phyloP scores from a whole-genome alignment of 2,329 filamentous ascomycete genomes.

The Exophiala xenobiotica region DNA sequence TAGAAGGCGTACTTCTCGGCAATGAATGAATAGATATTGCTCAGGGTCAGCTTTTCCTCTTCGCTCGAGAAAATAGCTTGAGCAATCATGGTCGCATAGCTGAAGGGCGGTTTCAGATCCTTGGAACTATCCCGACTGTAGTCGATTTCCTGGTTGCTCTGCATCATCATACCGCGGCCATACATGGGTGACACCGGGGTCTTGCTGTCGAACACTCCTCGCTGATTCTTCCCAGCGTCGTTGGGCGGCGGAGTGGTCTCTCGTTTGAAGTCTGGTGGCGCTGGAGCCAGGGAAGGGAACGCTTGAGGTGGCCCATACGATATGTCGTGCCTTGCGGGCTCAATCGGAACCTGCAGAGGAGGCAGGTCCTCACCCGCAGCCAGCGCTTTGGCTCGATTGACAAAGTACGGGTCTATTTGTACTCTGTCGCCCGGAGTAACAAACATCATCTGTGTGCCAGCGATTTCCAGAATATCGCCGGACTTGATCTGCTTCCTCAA shows the following conservation, averaged over 20 bases:
- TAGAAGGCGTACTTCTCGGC: constrained; percentile 92
- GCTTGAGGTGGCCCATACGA: constrained; percentile 6
- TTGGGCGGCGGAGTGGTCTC: constrained; percentile 34
- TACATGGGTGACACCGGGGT: constrained; percentile 49
- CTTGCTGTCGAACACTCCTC: constrained; percentile 36
- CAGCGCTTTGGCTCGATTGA: constrained; percentile 62
- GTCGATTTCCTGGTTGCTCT: constrained; percentile 53
- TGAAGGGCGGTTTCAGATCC: constrained; percentile 92
- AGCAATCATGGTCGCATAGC: constrained; percentile 94
- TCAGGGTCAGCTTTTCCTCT: constrained; percentile 85
- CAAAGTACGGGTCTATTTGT: constrained; percentile 66
- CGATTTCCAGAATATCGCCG: constrained; percentile 88
- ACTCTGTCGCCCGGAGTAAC: constrained; percentile 78
- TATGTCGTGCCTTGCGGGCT: constrained; percentile 21
- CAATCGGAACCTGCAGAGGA: constrained; percentile 44
- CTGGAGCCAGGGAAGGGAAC: constrained; percentile 39
- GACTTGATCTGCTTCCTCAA: constrained; percentile 68
- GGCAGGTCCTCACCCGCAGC: constrained; percentile 41
- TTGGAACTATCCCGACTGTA: constrained; percentile 76
- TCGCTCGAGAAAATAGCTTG: constrained; percentile 87
- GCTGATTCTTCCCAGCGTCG: constrained; percentile 31
- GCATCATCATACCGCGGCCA: constrained; percentile 53
- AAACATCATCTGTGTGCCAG: constrained; percentile 97
- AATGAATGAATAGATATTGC: constrained; percentile 92
- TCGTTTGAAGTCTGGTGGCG: constrained; percentile 45